Base-by-base conservation (phyloP, 441 rosid species). In the Theobroma grandiflorum region DNA sequence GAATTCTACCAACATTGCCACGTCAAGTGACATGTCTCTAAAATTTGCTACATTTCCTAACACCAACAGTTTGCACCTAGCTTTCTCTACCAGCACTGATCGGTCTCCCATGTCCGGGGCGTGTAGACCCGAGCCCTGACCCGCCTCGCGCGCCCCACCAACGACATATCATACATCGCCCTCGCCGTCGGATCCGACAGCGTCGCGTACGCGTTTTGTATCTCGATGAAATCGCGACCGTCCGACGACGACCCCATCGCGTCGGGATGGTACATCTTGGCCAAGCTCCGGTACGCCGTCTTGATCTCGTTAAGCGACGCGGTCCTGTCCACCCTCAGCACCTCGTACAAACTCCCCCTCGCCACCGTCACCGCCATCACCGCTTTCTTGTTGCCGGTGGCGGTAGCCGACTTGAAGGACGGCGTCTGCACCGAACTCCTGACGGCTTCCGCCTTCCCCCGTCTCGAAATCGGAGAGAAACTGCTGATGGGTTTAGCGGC, bases 81-180 rank as follows among this genome's bases (percentile, higher is more conserved):
- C 57, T 72, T 26, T 26, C 31, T 35, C 82, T 78, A 93, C 98
- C 98, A 95, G 85, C 99, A 95, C 89, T 95, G 98, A 83, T 95
- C 99, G 71, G 99, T 92, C 78, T 95, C 99, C 99, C 99, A 95
- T 82, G 91, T 87, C 84, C 94, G 92, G 81, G 83, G 84, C 79
- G 89, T 71, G 76, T 79, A 81, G 6, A 79, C 84, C 81, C 90
- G 88, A 59, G 31, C 10, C 50, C 52, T 77, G 18, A 40, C 62
- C 61, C 81, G 47, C 67, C 80, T 52, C 72, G 75, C 65, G 1
- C 80, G 78, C 9, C 31, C 67, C 53, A 84, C 87, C 45, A 95
- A 72, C 74, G 94, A 84, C 83, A 95, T 53, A 78, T 95, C 99
- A 68, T 95, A 95, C 16, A 91, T 62, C 47, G 94, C 92, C 79